Evolutionary conservation across 2,329 filamentous ascomycete species (phyloP), one percentile per base, ranked within the genome.

Genomic region (Blastomyces silverae): DNA sequence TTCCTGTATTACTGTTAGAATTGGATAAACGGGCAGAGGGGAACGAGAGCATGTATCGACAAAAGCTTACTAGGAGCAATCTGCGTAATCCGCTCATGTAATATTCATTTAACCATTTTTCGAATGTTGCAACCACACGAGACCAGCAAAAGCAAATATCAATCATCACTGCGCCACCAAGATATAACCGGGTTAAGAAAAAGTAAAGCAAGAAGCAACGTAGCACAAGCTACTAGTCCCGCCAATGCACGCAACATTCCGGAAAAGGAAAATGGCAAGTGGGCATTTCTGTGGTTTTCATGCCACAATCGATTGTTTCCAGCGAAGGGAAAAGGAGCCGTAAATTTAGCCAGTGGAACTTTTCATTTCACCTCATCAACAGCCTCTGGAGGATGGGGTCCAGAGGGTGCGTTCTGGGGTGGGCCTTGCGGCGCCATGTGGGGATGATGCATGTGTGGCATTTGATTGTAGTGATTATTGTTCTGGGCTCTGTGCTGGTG

Each of bases 401-500:
- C 76, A 53, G 77, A 73, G 17, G 73, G 71, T 64, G 70, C 71
- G 64, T 68, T 68, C 67, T 67, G 71, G 39, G 68, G 72, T 53
- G 69, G 69, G 55, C 55, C 66, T 65, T 69, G 70, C 52, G 61
- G 65, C 60, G 75, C 75, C 68, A 73, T 77, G 59, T 72, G 74
- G 61, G 78, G 77, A 63, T 73, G 73, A 68, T 79, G 76, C 66
- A 78, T 75, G 67, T 81, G 77, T 68, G 79, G 79, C 56, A 79
- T 76, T 64, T 84, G 83, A 65, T 79, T 83, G 72, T 81, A 83
- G 69, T 80, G 82, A 68, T 83, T 84, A 68, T 83, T 84, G 71
- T 82, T 86, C 52, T 80, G 79, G 20, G 75, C 77, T 69, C 84
- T 85, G 72, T 85, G 83, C 63, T 81, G 80, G 67, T 84, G 83